phyloP scores from a whole-genome alignment of 768 basidiomycete species.

The Sarcomyxa edulis region DNA sequence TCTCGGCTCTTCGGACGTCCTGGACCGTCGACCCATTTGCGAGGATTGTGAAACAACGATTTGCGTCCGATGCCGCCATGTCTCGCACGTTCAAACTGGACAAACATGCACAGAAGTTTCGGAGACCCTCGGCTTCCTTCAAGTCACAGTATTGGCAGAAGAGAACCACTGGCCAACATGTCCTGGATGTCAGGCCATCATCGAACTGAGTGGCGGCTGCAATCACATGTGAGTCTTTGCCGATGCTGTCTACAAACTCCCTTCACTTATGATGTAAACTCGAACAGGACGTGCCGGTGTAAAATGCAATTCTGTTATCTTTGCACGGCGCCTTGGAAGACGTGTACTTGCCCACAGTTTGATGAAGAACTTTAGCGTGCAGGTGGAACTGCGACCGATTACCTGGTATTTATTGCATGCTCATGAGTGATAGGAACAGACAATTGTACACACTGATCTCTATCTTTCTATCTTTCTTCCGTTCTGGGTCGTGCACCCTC shows the following conservation, averaged over 20 bases:
- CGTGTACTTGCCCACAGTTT: slow-evolving; percentile 58
- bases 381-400: too few relatives aligned
- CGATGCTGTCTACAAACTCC: too few relatives aligned
- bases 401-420: too few relatives aligned
- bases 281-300: slow-evolving; percentile 56
- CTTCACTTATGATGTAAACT: too few relatives aligned
- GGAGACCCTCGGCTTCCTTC: slow-evolving; percentile 31
- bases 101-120: slow-evolving; percentile 37
- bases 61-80: slow-evolving; percentile 46
- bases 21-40: slow-evolving; percentile 26
- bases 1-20: slow-evolving; percentile 33
- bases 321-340: slow-evolving; percentile 60
- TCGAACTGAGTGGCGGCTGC: slow-evolving; percentile 54
- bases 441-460: too few relatives aligned
- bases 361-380: slow-evolving; percentile 50
- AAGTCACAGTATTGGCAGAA: slow-evolving; percentile 39
- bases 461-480: too few relatives aligned
- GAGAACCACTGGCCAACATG: slow-evolving; percentile 56
- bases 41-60: slow-evolving; percentile 30
- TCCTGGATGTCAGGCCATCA: slow-evolving; percentile 48
- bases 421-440: too few relatives aligned
- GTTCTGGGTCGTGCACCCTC: too few relatives aligned
- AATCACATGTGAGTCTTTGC: too few relatives aligned
- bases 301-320: slow-evolving; percentile 58
- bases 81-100: slow-evolving; percentile 33